These are phyloP conservation scores for Alternaria gansuensis DNA, from an alignment of 2,329 filamentous ascomycete genomes.

Conservation along the genomic window DNA sequence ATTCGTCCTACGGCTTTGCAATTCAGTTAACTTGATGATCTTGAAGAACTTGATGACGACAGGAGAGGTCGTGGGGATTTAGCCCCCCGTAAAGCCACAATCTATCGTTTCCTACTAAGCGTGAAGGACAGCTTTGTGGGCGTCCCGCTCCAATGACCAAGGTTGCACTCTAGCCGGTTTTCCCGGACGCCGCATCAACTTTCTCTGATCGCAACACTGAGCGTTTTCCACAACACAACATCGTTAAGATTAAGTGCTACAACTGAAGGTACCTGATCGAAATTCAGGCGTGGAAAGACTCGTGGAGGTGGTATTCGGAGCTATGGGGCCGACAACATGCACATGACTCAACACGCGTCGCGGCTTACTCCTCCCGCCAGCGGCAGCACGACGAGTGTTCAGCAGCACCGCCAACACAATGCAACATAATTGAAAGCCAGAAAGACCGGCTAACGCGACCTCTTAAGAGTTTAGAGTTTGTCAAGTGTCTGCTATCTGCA, in stretches of 20 bases:
- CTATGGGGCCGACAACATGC: background rate
- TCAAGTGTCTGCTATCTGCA: no score
- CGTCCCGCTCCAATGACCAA: conserved; percentile 4
- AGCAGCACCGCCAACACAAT: background rate
- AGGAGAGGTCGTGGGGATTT: conserved; percentile 1
- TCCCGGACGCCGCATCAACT: conserved; percentile 9
- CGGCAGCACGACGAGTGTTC: no score
- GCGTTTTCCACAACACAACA: background rate
- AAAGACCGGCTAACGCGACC: no score
- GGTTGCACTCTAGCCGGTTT: conserved; percentile 15
- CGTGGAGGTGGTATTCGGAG: background rate
- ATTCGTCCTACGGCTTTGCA: background rate
- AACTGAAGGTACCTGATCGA: background rate
- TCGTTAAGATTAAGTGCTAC: background rate
- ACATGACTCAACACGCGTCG: background rate
- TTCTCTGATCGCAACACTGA: background rate
- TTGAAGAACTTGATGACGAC: conserved; percentile 12
- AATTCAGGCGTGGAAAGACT: background rate
- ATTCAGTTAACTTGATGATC: conserved; percentile 1
- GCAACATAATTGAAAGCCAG: no score
- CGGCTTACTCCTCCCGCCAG: background rate
- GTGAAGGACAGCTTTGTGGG: background rate
- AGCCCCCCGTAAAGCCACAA: conserved; percentile 15
- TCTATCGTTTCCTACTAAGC: conserved; percentile 6
- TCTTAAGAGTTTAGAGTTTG: no score